These are phyloP conservation scores for Rhypophila decipiens DNA, from an alignment of 495 filamentous ascomycete species.

Conservation along the genomic window DNA sequence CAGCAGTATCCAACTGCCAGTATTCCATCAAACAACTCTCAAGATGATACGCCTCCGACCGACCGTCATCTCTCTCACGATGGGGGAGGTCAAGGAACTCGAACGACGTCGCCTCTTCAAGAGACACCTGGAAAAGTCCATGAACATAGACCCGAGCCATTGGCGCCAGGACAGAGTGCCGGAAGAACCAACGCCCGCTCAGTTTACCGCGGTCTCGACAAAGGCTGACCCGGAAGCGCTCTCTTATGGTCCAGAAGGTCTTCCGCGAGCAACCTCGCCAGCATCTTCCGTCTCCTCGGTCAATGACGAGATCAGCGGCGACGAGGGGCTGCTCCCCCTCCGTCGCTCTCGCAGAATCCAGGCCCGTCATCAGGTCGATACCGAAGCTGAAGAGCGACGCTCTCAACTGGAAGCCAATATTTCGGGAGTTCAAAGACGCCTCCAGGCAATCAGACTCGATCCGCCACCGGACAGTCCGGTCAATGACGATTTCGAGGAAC, in stretches of 20 bases:
- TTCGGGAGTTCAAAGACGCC: too few relatives aligned
- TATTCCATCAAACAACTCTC: not conserved
- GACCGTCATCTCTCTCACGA: conserved; percentile 47
- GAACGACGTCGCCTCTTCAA: conserved; percentile 34
- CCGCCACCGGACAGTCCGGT: too few relatives aligned
- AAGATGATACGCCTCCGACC: conserved; percentile 52
- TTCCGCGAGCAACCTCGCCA: not conserved
- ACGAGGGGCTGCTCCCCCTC: conserved; percentile 1
- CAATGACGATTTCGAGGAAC: too few relatives aligned
- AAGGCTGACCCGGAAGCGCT: too few relatives aligned
- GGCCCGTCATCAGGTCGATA: not conserved
- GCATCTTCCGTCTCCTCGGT: not conserved
- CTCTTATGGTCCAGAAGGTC: not conserved
- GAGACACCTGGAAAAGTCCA: conserved; percentile 22
- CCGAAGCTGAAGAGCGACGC: not conserved
- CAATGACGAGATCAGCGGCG: not conserved
- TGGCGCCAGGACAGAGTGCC: too few relatives aligned
- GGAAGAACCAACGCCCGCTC: too few relatives aligned
- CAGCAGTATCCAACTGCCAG: too few relatives aligned
- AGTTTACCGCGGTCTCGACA: too few relatives aligned
- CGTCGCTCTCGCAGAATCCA: not conserved
- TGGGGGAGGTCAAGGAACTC: conserved; percentile 47
- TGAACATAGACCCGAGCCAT: too few relatives aligned
- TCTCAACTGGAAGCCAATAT: too few relatives aligned
- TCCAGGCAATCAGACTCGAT: too few relatives aligned